These are phyloP conservation scores for Pythium dissimile DNA, from an alignment of 352 stramenopile genomes.

Conservation along the genomic window DNA sequence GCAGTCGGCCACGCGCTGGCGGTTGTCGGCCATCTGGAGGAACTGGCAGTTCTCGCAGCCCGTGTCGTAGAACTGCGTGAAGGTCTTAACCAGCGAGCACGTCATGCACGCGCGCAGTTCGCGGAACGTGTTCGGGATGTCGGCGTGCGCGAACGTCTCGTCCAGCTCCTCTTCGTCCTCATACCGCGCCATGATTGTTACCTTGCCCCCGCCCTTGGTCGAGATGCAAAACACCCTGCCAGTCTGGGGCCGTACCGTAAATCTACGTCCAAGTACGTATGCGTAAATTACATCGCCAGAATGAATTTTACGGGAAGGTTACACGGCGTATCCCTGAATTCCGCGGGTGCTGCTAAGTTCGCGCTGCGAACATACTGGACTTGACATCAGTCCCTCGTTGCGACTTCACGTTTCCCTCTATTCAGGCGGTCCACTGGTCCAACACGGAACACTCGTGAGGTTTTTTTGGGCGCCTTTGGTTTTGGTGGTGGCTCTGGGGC, in stretches of 20 bases:
- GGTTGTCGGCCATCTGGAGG: constrained; percentile 89
- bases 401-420: neutral
- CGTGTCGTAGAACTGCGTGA: constrained; percentile 90
- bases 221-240: neutral
- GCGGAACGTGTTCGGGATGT: constrained; percentile 87
- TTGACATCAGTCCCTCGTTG: neutral
- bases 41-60: constrained; percentile 88
- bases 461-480: neutral
- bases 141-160: constrained; percentile 71
- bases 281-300: neutral
- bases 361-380: too few relatives aligned
- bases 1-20: constrained; percentile 83
- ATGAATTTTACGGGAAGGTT: neutral
- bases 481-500: neutral
- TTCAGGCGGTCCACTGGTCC: neutral
- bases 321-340: neutral
- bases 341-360: neutral
- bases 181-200: constrained; percentile 39
- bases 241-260: neutral
- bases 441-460: neutral
- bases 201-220: neutral
- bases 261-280: neutral
- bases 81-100: constrained; percentile 88
- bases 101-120: constrained; percentile 87
- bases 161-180: constrained; percentile 84